These are phyloP conservation scores for Funneliformis caledonium DNA, from an alignment of 371 early-diverging fungal genomes.

Conservation along the genomic window DNA sequence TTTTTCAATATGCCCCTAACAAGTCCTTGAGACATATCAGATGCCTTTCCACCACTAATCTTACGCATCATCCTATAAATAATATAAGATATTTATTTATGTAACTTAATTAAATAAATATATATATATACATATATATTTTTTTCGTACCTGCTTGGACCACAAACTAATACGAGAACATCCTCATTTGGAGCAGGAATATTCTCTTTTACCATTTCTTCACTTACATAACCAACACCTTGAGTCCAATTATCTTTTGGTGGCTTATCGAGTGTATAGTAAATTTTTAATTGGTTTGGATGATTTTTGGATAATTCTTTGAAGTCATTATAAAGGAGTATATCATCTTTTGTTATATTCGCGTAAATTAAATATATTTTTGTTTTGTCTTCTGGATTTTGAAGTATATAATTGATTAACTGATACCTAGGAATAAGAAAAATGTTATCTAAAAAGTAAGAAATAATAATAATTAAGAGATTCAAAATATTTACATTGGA, in stretches of 20 bases:
- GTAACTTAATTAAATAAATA: not conserved
- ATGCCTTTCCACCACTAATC: conserved; percentile 85
- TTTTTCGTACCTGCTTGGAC: conserved; percentile 66
- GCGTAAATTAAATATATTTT: conserved; percentile 87
- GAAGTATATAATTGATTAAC: conserved; percentile 70
- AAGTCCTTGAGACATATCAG: conserved; percentile 85
- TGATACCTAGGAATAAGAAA: conserved; percentile 49
- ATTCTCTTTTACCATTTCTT: conserved; percentile 68
- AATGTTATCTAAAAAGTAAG: not conserved
- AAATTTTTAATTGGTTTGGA: conserved; percentile 81
- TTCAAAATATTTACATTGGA: conserved; percentile 69
- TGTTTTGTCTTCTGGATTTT: conserved; percentile 79
- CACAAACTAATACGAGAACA: conserved; percentile 85
- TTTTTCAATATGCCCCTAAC: conserved; percentile 81
- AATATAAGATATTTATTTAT: not conserved
- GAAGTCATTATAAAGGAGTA: conserved; percentile 81
- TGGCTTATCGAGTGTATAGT: conserved; percentile 82
- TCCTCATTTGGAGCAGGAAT: conserved; percentile 61
- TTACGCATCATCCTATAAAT: conserved; percentile 69
- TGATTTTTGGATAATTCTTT: conserved; percentile 69
- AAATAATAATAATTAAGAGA: not conserved
- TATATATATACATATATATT: not conserved
- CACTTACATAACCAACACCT: conserved; percentile 70
- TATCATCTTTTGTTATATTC: conserved; percentile 85
- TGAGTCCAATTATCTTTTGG: conserved; percentile 66